Conservation (phyloP, 2,329 filamentous ascomycete genomes). For the Ramichloridium luteum region DNA sequence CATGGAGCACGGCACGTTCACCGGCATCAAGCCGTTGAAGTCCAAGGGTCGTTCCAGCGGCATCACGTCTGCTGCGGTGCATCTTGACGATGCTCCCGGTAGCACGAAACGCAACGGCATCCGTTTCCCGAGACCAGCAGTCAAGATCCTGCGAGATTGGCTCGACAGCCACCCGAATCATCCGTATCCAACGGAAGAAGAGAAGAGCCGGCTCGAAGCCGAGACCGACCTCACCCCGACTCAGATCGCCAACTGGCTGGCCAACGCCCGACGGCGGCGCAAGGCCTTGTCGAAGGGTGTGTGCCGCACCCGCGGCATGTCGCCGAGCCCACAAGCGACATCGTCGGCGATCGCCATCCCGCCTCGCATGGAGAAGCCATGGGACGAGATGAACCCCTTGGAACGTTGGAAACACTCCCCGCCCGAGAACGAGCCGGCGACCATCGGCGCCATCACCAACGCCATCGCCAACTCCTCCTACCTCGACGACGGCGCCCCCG, state of each 20-base stretch:
- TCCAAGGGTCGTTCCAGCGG: slow-evolving; percentile 14
- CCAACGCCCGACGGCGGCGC: slow-evolving; percentile 71
- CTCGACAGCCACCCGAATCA: slow-evolving; percentile 65
- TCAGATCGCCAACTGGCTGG: slow-evolving; percentile 86
- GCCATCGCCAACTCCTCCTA: slow-evolving; percentile 36
- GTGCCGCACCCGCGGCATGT: slow-evolving; percentile 38
- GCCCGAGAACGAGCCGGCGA: slow-evolving; percentile 56
- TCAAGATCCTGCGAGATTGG: slow-evolving; percentile 76
- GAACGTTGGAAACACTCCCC: slow-evolving; percentile 59
- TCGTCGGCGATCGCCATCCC: slow-evolving; percentile 64
- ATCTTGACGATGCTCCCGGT: slow-evolving; percentile 23
- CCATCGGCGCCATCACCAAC: slow-evolving; percentile 50
- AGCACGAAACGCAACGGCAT: slow-evolving; percentile 42
- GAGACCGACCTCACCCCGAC: slow-evolving; percentile 69
- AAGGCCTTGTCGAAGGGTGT: slow-evolving; percentile 46
- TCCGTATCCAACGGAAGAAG: slow-evolving; percentile 78
- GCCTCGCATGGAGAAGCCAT: slow-evolving; percentile 31
- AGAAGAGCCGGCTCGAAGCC: slow-evolving; percentile 67
- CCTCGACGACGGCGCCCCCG: slow-evolving; percentile 19
- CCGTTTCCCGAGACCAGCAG: slow-evolving; percentile 67
- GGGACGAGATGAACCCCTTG: slow-evolving; percentile 47
- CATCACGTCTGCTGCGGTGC: slow-evolving; percentile 10
- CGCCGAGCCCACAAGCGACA: slow-evolving; percentile 53
- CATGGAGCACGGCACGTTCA: slow-evolving; percentile 23
- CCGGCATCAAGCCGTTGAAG: slow-evolving; percentile 21